Evolutionary conservation across 805 yeast species (phyloP).

Genomic region (Kodamaea jinghongensis): DNA sequence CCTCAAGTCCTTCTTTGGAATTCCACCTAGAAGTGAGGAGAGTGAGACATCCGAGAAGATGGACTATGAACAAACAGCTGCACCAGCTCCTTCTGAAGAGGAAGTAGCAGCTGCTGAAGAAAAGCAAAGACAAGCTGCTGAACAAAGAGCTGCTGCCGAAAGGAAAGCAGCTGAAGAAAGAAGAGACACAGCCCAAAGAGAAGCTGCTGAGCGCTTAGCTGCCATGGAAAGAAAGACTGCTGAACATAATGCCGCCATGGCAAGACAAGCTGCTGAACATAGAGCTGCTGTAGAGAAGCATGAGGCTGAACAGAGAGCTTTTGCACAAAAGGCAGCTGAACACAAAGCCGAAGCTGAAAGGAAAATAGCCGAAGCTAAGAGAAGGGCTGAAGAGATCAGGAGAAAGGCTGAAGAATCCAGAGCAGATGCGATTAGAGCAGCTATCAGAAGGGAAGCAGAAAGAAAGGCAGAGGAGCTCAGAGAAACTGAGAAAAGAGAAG

Average conservation of each 20-base stretch:
- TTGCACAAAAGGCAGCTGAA: too few relatives aligned
- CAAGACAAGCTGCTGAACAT: background rate
- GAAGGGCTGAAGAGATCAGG: constrained; percentile 2
- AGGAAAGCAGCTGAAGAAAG: background rate
- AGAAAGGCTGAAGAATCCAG: constrained; percentile 1
- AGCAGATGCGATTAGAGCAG: background rate
- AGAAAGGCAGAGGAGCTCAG: too few relatives aligned
- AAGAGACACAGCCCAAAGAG: background rate
- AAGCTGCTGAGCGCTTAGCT: constrained; percentile 3
- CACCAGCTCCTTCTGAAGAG: too few relatives aligned
- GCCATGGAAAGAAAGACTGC: constrained; percentile 1
- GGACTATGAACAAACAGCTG: too few relatives aligned
- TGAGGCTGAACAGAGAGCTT: background rate
- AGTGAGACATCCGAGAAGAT: too few relatives aligned
- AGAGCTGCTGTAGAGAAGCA: background rate
- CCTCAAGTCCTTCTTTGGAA: too few relatives aligned
- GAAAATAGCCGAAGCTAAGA: background rate
- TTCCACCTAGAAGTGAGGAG: too few relatives aligned
- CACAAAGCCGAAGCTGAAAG: constrained; percentile 8
- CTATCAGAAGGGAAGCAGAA: constrained; percentile 1
- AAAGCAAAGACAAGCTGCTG: background rate
- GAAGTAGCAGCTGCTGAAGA: constrained; percentile 1
- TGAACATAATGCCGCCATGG: too few relatives aligned
- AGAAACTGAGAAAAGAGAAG: too few relatives aligned
- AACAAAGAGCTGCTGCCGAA: background rate